Percentiles rank a stretch among this genome's conserved stretches.
Evolutionary conservation across 768 basidiomycete species (phyloP).

Genomic region (Calocybe cyanea): DNA sequence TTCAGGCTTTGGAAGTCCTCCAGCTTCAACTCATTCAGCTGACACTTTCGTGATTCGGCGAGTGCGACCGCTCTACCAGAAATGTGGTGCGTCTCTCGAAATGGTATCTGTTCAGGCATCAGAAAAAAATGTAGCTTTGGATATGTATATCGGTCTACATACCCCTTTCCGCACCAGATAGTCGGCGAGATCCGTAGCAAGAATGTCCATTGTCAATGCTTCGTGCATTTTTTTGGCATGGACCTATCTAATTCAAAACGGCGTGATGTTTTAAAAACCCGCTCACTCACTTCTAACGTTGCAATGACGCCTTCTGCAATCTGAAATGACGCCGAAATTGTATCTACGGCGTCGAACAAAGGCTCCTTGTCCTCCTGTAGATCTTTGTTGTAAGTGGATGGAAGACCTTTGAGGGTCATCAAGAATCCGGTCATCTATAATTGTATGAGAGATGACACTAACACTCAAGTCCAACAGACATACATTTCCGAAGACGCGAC

Average conservation of each 20-base stretch:
- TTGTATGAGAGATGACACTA: conserved; percentile 4
- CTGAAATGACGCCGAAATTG: conserved; percentile 79
- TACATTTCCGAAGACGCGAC: conserved; percentile 91
- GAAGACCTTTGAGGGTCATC: conserved; percentile 95
- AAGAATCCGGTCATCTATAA: conserved; percentile 91
- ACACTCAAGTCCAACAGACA: conserved; percentile 16
- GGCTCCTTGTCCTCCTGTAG: conserved; percentile 99
- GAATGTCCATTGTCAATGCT: conserved; percentile 94
- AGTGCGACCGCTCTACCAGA: conserved; percentile 95
- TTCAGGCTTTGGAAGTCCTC: conserved; percentile 76
- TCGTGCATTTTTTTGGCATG: conserved; percentile 86
- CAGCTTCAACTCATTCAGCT: conserved; percentile 77
- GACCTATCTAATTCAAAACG: conserved; percentile 54
- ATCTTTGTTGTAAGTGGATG: conserved; percentile 99
- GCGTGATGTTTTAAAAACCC: not conserved
- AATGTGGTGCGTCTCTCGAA: conserved; percentile 98
- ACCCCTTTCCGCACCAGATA: conserved; percentile 99
- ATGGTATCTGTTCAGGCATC: conserved; percentile 67
- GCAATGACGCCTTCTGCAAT: conserved; percentile 95
- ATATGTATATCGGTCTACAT: conserved; percentile 28
- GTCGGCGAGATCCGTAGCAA: conserved; percentile 98
- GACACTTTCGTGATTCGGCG: conserved; percentile 78
- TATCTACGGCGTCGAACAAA: conserved; percentile 91
- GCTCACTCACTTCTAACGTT: conserved; percentile 68
- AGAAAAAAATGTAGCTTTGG: conserved; percentile 1